phyloP scores from a whole-genome alignment of 305 asterid species.

The Solanum hybrid region DNA sequence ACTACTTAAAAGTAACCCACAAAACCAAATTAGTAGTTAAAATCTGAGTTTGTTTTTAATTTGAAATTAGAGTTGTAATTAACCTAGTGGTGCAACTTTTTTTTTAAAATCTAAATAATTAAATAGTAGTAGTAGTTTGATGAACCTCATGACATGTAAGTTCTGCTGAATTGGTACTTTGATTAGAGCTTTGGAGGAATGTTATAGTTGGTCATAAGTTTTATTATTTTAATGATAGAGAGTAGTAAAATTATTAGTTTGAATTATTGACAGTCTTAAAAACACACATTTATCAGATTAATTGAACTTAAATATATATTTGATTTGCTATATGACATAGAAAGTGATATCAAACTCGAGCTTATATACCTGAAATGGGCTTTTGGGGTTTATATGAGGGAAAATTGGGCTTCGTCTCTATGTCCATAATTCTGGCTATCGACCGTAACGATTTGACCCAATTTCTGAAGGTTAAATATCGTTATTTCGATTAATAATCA shows the following conservation, averaged over 20 bases:
- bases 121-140: not conserved
- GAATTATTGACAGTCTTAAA: no score
- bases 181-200: not conserved
- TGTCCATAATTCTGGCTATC: not conserved
- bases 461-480: not conserved
- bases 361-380: not conserved
- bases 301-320: no score
- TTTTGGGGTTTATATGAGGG: not conserved
- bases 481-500: not conserved
- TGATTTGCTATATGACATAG: fast-evolving
- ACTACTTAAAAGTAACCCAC: not conserved
- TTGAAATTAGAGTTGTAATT: not conserved
- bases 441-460: not conserved
- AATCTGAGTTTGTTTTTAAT: not conserved
- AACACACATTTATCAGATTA: fast-evolving
- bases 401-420: not conserved
- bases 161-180: fast-evolving
- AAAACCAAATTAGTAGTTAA: not conserved
- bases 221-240: not conserved
- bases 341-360: not conserved
- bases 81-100: not conserved
- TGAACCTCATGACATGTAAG: not conserved
- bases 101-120: not conserved
- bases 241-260: not conserved
- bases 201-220: not conserved